These are phyloP conservation scores for Grigorovia transvaalensis DNA, from an alignment of 805 yeast genomes.

Conservation along the genomic window DNA sequence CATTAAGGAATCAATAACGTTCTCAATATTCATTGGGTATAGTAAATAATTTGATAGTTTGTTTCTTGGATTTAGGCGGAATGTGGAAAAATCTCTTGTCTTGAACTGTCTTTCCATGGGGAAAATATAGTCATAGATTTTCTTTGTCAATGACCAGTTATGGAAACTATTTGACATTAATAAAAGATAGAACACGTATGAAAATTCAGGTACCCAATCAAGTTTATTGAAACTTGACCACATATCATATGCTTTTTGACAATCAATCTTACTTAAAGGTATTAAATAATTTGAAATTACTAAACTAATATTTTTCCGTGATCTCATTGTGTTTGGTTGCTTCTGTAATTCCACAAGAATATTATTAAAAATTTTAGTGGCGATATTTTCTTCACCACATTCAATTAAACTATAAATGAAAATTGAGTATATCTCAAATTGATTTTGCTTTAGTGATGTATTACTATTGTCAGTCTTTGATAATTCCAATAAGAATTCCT, in stretches of 20 bases:
- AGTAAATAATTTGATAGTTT: slow-evolving; percentile 14
- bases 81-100: neutral
- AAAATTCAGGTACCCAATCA: slow-evolving; percentile 34
- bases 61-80: neutral
- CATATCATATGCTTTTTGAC: slow-evolving; percentile 27
- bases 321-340: neutral
- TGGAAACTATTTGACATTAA: slow-evolving; percentile 28
- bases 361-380: slow-evolving; percentile 48
- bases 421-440: slow-evolving; percentile 40
- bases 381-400: slow-evolving; percentile 39
- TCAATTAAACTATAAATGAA: slow-evolving; percentile 43
- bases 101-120: slow-evolving; percentile 24
- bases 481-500: slow-evolving; percentile 27
- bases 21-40: slow-evolving; percentile 18
- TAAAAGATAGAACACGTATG: slow-evolving; percentile 30
- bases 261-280: slow-evolving; percentile 29
- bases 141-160: slow-evolving; percentile 27
- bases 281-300: slow-evolving; percentile 37
- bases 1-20: slow-evolving; percentile 17
- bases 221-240: slow-evolving; percentile 30
- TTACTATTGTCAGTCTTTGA: neutral
- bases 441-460: slow-evolving; percentile 24
- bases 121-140: slow-evolving; percentile 30
- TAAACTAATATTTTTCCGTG: slow-evolving; percentile 30
- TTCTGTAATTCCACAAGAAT: slow-evolving; percentile 35